A percentile compares a stretch with the other conserved stretches of the same genome.
Conservation (phyloP, 139 green algal genomes). For the Micractinium conductrix region DNA sequence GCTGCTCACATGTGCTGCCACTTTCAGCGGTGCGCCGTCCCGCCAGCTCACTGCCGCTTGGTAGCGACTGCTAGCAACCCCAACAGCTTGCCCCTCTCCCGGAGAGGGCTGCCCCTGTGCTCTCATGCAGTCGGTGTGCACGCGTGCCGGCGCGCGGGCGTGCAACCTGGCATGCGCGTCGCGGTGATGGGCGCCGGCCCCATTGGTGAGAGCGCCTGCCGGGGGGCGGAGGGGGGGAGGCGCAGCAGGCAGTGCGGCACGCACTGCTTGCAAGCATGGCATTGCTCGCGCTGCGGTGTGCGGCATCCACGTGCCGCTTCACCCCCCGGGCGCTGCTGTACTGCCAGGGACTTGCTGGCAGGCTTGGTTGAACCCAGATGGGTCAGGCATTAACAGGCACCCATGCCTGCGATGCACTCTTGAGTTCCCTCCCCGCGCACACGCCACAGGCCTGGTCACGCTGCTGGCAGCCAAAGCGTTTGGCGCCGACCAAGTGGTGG, state of each 20-base stretch:
- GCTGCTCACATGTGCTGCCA: neutral
- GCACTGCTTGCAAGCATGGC: neutral
- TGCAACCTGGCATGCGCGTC: constrained; percentile 54
- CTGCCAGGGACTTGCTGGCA: neutral
- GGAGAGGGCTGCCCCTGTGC: neutral
- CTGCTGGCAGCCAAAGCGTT: constrained; percentile 58
- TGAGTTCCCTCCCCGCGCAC: neutral
- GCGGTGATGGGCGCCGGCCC: constrained; percentile 65
- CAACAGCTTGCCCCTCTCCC: neutral
- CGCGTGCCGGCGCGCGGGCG: constrained; percentile 49
- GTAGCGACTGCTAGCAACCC: too few species aligned
- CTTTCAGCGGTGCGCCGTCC: too few species aligned
- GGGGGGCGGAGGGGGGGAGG: too few species aligned
- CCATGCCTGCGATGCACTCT: neutral
- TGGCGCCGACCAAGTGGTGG: constrained; percentile 54
- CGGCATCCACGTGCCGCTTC: too few species aligned
- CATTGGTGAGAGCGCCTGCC: constrained; percentile 45
- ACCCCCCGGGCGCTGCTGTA: neutral
- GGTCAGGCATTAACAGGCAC: neutral
- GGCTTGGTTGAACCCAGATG: neutral
- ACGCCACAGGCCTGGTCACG: constrained; percentile 55
- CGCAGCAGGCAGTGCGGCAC: neutral
- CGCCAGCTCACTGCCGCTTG: too few species aligned
- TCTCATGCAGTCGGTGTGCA: constrained; percentile 61
- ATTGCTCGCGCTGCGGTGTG: neutral